Percentiles rank a stretch among this genome's conserved stretches.
Evolutionary conservation across 2,329 filamentous ascomycete species (phyloP).

Genomic region (Teratosphaeria destructans): DNA sequence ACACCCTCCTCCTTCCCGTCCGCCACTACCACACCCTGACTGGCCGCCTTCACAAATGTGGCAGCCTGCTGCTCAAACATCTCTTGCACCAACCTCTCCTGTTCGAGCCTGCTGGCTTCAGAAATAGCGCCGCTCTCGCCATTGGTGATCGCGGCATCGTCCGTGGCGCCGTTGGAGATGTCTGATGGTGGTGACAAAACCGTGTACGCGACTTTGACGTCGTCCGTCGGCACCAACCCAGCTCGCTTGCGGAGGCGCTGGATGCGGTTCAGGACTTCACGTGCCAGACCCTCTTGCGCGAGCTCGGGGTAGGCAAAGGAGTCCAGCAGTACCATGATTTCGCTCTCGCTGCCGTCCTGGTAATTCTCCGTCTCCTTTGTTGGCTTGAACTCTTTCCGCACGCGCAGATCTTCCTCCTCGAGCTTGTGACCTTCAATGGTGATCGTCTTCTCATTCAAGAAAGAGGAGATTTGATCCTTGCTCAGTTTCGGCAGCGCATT

Average conservation of each 20-base stretch:
- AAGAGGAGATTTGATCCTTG: constrained; percentile 71
- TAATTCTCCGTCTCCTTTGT: constrained; percentile 60
- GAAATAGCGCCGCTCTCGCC: constrained; percentile 10
- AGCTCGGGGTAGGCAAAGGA: constrained; percentile 72
- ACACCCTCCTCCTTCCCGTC: constrained; percentile 33
- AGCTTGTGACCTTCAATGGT: constrained; percentile 78
- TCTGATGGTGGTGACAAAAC: constrained; percentile 45
- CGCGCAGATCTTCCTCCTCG: constrained; percentile 69
- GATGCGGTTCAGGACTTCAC: constrained; percentile 87
- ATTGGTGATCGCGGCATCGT: constrained; percentile 10
- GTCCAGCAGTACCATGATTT: constrained; percentile 87
- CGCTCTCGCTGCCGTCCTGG: constrained; percentile 79
- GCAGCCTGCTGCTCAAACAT: constrained; percentile 26
- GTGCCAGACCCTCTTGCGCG: constrained; percentile 74
- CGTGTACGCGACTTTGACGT: constrained; percentile 88
- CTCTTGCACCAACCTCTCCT: constrained; percentile 23
- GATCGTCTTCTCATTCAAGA: constrained; percentile 63
- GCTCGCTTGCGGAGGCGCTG: constrained; percentile 92
- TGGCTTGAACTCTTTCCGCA: constrained; percentile 69
- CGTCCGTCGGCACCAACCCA: constrained; percentile 79
- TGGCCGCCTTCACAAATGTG: constrained; percentile 27
- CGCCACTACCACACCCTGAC: constrained; percentile 17
- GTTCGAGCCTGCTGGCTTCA: constrained; percentile 20
- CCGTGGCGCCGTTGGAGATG: constrained; percentile 36
- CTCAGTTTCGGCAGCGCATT: constrained; percentile 73